These are phyloP conservation scores for Verticillium albo-atrum DNA, from an alignment of 2,329 filamentous ascomycete genomes.

Conservation along the genomic window DNA sequence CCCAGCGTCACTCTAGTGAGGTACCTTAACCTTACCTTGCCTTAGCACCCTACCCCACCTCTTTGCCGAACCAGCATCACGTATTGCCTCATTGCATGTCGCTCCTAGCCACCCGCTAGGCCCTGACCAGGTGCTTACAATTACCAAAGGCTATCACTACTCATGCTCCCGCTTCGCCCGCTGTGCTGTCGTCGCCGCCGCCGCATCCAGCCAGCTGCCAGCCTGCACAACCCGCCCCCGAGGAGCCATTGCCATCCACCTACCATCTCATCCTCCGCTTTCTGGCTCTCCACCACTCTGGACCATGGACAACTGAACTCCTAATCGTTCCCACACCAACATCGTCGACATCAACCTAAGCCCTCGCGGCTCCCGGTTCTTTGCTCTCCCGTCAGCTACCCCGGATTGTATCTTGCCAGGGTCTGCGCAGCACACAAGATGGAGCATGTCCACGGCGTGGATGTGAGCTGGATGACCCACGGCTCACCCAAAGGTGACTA, in stretches of 20 bases:
- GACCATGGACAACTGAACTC: neutral
- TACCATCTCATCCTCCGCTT: neutral
- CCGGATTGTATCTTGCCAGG: neutral
- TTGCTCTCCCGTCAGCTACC: neutral
- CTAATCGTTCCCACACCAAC: neutral
- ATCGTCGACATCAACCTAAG: neutral
- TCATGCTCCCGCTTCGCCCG: neutral
- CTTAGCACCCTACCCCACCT: neutral
- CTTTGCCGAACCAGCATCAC: neutral
- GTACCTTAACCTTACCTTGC: neutral
- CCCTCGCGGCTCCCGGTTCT: neutral
- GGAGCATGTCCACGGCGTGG: constrained; percentile 78
- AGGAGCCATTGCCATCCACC: neutral
- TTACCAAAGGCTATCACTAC: neutral
- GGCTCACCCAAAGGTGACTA: constrained; percentile 73
- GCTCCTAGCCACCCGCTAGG: neutral
- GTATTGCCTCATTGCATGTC: neutral
- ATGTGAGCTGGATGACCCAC: constrained; percentile 86
- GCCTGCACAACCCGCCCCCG: neutral
- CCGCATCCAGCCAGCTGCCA: neutral
- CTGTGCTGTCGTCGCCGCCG: neutral
- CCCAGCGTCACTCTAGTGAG: neutral
- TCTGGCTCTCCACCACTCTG: neutral
- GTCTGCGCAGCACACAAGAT: constrained; percentile 40
- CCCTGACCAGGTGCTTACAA: neutral